A percentile compares a stretch with the other conserved stretches of the same genome.
Conservation (phyloP, 768 basidiomycete genomes). For the Trametes meyenii region DNA sequence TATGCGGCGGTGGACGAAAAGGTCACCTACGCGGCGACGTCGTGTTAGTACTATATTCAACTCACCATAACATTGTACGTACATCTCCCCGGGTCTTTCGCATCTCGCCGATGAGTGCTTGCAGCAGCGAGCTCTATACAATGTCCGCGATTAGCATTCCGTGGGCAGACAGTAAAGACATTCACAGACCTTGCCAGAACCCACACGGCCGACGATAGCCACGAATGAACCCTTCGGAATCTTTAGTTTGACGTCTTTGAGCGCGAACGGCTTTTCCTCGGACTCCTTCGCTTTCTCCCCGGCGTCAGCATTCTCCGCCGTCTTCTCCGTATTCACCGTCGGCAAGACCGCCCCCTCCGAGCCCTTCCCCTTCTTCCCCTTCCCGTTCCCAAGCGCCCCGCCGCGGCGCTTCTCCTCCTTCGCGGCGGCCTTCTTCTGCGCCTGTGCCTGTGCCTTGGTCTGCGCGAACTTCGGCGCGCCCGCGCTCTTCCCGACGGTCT, state of each 20-base stretch:
- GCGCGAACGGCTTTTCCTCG: conserved; percentile 54
- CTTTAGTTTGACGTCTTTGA: conserved; percentile 63
- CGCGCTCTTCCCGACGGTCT: conserved; percentile 49
- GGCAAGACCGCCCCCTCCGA: conserved; percentile 20
- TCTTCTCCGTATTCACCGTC: neutral
- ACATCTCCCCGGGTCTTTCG: conserved; percentile 59
- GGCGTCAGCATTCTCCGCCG: conserved; percentile 18
- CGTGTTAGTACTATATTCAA: conserved; percentile 34
- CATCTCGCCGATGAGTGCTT: conserved; percentile 87
- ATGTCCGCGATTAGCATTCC: neutral
- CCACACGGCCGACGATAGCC: conserved; percentile 80
- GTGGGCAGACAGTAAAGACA: neutral
- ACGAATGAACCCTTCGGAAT: conserved; percentile 80
- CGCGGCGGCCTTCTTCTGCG: conserved; percentile 19
- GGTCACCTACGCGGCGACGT: conserved; percentile 23
- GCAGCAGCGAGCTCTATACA: conserved; percentile 63
- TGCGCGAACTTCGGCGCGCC: conserved; percentile 16
- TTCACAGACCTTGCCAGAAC: conserved; percentile 60
- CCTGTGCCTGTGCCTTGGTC: conserved; percentile 17
- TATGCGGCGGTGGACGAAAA: conserved; percentile 61
- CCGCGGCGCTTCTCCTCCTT: conserved; percentile 5
- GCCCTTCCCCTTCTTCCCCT: conserved; percentile 13
- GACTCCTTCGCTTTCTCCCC: conserved; percentile 28
- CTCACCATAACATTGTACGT: neutral
- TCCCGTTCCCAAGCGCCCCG: conserved; percentile 20